phyloP scores from a whole-genome alignment of 2,329 filamentous ascomycete genomes.

The Diaporthe velutina region DNA sequence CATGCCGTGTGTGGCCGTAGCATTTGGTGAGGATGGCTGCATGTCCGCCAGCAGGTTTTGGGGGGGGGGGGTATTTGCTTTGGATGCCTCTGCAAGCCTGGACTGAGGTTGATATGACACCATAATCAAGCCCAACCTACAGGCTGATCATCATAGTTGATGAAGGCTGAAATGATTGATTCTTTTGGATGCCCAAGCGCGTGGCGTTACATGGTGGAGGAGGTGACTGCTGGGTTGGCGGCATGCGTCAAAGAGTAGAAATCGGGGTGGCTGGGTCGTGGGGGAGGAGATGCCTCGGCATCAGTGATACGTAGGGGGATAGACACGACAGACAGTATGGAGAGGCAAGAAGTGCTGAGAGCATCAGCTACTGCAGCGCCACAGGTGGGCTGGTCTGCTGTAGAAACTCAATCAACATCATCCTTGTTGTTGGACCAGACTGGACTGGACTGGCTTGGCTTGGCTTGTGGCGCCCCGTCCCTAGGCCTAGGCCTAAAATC shows the following conservation, averaged over 20 bases:
- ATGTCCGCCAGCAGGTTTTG: constrained; percentile 43
- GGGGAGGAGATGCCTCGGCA: neutral
- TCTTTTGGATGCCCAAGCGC: too few relatives aligned
- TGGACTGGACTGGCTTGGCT: constrained; percentile 18
- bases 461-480: constrained; percentile 35
- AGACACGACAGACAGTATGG: too few relatives aligned
- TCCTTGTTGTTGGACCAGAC: neutral
- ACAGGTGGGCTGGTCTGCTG: too few relatives aligned
- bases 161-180: neutral
- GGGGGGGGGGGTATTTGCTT: neutral
- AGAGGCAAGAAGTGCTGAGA: neutral
- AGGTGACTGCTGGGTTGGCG: neutral
- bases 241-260: neutral
- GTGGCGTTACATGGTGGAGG: constrained; percentile 28
- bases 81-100: neutral
- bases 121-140: neutral
- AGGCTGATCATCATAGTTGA: neutral
- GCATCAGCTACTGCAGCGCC: too few relatives aligned
- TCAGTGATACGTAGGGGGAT: too few relatives aligned
- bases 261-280: constrained; percentile 15
- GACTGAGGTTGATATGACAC: neutral
- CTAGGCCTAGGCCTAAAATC: constrained; percentile 20
- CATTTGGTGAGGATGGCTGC: constrained; percentile 44
- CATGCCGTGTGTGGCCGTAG: too few relatives aligned
- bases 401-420: neutral